phyloP scores from a whole-genome alignment of 2,329 filamentous ascomycete genomes.

The Diplodia intermedia region DNA sequence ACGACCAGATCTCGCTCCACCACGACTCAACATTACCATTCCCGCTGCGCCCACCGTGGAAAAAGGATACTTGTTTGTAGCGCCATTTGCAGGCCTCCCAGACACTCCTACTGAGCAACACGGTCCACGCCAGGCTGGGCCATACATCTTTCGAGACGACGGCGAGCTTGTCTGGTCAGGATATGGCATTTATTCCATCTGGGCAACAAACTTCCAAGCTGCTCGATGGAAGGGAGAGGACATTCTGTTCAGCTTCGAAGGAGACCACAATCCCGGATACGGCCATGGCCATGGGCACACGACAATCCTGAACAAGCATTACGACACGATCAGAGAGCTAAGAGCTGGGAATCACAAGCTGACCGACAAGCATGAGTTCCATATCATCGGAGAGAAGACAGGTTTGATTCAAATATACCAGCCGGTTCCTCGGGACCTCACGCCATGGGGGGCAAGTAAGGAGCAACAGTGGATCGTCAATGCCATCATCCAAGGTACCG shows the following conservation, averaged over 20 bases:
- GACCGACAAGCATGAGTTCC: slow-evolving; percentile 60
- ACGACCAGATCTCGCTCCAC: slow-evolving; percentile 55
- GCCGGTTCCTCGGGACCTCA: slow-evolving; percentile 51
- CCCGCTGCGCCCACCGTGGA: slow-evolving; percentile 51
- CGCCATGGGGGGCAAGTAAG: slow-evolving; percentile 53
- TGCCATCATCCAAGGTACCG: slow-evolving; percentile 59
- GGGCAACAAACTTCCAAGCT: slow-evolving; percentile 62
- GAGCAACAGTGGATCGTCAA: slow-evolving; percentile 65
- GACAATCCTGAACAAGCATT: slow-evolving; percentile 61
- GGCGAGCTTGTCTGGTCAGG: slow-evolving; percentile 66
- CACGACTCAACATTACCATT: slow-evolving; percentile 55
- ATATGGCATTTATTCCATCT: slow-evolving; percentile 60
- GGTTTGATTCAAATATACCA: slow-evolving; percentile 63
- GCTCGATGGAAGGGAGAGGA: slow-evolving; percentile 59
- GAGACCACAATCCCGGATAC: slow-evolving; percentile 59
- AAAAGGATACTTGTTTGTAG: slow-evolving; percentile 55
- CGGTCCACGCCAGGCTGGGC: slow-evolving; percentile 59
- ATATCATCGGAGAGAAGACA: slow-evolving; percentile 60
- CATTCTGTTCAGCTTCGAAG: slow-evolving; percentile 62
- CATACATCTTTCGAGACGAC: slow-evolving; percentile 63
- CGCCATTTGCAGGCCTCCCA: slow-evolving; percentile 43
- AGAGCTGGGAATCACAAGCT: slow-evolving; percentile 57
- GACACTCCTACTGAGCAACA: slow-evolving; percentile 44
- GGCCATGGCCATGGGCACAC: slow-evolving; percentile 63
- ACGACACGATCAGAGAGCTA: slow-evolving; percentile 62